These are phyloP conservation scores for Primulina huaijiensis DNA, from an alignment of 257 asterid genomes.

Conservation along the genomic window DNA sequence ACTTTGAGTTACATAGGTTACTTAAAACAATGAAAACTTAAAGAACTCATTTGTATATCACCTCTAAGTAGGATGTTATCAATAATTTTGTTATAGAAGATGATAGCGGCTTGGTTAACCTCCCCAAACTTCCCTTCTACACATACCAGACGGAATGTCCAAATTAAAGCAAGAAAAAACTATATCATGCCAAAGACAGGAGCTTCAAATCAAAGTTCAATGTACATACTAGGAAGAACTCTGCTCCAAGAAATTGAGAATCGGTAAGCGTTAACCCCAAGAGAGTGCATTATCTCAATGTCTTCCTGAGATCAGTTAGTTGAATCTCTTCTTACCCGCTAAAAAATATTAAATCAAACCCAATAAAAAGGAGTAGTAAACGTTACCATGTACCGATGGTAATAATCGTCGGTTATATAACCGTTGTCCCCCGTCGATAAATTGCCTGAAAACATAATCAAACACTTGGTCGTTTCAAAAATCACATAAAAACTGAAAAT, in stretches of 20 bases:
- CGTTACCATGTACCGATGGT: slow-evolving; percentile 68
- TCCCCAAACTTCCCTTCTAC: slow-evolving; percentile 62
- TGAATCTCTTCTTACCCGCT: background rate
- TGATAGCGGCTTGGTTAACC: slow-evolving; percentile 48
- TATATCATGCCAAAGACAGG: background rate
- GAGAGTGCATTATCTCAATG: slow-evolving; percentile 55
- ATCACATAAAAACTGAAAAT: background rate
- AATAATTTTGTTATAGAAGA: slow-evolving; percentile 49
- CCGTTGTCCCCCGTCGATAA: slow-evolving; percentile 54
- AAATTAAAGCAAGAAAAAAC: background rate
- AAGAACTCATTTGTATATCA: background rate
- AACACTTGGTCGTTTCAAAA: background rate
- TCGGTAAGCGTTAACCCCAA: slow-evolving; percentile 64
- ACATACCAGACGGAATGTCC: background rate
- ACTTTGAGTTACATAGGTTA: background rate
- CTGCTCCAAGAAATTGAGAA: slow-evolving; percentile 88
- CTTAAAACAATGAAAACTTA: background rate
- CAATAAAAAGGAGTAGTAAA: background rate
- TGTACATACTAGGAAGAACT: slow-evolving; percentile 65
- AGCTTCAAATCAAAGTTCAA: slow-evolving; percentile 7
- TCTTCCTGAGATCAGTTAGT: slow-evolving; percentile 53
- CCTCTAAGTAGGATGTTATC: slow-evolving; percentile 54
- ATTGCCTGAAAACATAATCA: slow-evolving; percentile 34
- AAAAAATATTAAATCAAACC: background rate
- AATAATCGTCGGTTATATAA: slow-evolving; percentile 73